A percentile compares a stretch with the other conserved stretches of the same genome.
These are phyloP conservation scores for Penicillium sp. DNA, from an alignment of 2,329 filamentous ascomycete species.

Conservation along the genomic window DNA sequence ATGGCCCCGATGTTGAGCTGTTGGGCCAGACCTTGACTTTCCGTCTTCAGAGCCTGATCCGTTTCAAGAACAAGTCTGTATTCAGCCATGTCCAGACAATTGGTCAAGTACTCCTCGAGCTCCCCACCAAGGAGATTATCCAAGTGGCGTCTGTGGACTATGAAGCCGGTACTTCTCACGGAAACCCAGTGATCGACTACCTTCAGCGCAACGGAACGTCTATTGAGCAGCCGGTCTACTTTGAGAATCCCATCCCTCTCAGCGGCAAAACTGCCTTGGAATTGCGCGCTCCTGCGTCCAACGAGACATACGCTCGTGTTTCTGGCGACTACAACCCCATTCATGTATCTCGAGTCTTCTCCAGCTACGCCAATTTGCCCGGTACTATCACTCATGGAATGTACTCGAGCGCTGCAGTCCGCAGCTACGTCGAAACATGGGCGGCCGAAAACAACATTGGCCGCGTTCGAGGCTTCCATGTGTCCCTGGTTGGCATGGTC, in stretches of 20 bases:
- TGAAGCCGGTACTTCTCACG: conserved; percentile 79
- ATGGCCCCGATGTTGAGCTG: conserved; percentile 75
- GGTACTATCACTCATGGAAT: conserved; percentile 98
- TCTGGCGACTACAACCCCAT: conserved; percentile 99
- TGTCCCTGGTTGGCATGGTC: conserved; percentile 93
- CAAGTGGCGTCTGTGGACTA: conserved; percentile 97
- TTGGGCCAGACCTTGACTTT: conserved; percentile 90
- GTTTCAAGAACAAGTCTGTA: conserved; percentile 88
- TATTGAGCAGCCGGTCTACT: conserved; percentile 91
- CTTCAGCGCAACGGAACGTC: conserved; percentile 81
- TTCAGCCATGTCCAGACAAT: conserved; percentile 87
- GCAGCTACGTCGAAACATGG: conserved; percentile 95
- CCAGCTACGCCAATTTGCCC: conserved; percentile 86
- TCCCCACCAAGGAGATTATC: conserved; percentile 93
- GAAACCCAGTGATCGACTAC: conserved; percentile 95
- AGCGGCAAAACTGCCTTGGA: conserved; percentile 83
- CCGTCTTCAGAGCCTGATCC: conserved; percentile 82
- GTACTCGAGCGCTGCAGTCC: conserved; percentile 95
- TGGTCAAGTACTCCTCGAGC: conserved; percentile 83
- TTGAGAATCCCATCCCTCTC: conserved; percentile 92
- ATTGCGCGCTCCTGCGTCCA: conserved; percentile 87
- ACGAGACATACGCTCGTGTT: conserved; percentile 97
- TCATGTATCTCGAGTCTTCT: conserved; percentile 93
- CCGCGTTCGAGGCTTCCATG: conserved; percentile 93
- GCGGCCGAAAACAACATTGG: conserved; percentile 97